Base-by-base conservation (phyloP, 2,329 filamentous ascomycete genomes). In the Gaeumannomyces sp. region DNA sequence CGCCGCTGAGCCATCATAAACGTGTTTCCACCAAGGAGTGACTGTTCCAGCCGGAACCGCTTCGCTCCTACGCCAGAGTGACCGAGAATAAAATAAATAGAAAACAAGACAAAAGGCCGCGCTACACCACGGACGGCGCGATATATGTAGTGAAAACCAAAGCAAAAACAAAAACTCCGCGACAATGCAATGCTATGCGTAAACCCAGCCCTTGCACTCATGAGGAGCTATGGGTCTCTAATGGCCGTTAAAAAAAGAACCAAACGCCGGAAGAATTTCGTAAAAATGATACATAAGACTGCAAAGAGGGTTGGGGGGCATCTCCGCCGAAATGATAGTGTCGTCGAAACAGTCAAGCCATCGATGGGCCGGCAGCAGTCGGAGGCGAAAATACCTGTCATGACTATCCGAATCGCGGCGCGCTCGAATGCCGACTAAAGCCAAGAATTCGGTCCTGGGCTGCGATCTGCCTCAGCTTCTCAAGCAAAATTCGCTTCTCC, bases 151-250 rank as follows among this genome's bases (percentile, higher is more conserved):
- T n/a, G 45, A 53, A 45, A 53, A 14, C 45, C 45, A 62, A 62
- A 50, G 50, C 14, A 13, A 16, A 29, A 45, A 62, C 35, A 25
- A 59, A 59, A 62, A 62, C 61, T 45, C 61, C 61, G 50, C 45
- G 45, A 62, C 61, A 38, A 62, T 62, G 61, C 61, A 62, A 62
- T 62, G 61, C 61, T 56, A 29, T 62, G 29, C 50, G 45, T 62
- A 27, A 33, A 61, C 59, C 45, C 45, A 11, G 45, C 25, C 45
- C 45, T 25, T 53, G 45, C 22, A n/a, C 22, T 25, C 45, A 53
- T 11, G 45, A n/a, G 45, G 14, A 8, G n/a, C 19, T n/a, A 22
- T n/a, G 8, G 45, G 45, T 53, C 45, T 61, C 59, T 38, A 61
- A 35, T 45, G 59, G 27, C 33, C 22, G 31, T 38, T 45, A 33